These are phyloP conservation scores for Aspergillus ustus DNA, from an alignment of 2,329 filamentous ascomycete genomes.

Conservation along the genomic window DNA sequence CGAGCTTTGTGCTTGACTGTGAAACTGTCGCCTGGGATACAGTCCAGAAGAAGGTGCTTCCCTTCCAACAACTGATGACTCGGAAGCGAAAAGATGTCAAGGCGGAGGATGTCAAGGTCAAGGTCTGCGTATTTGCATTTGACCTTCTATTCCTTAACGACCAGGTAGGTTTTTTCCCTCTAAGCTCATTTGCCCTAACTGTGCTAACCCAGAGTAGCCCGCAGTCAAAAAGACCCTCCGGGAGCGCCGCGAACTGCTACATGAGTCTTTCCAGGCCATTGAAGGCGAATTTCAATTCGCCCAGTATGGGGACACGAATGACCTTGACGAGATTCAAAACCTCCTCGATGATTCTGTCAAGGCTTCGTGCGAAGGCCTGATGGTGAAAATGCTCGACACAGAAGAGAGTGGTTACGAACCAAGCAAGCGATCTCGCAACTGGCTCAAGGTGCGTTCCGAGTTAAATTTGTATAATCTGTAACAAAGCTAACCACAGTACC, in stretches of 20 bases:
- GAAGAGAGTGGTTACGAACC: slow-evolving; percentile 93
- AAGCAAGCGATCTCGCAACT: slow-evolving; percentile 93
- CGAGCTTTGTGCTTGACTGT: slow-evolving; percentile 97
- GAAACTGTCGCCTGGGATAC: slow-evolving; percentile 97
- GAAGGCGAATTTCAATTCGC: slow-evolving; percentile 94
- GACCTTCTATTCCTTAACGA: slow-evolving; percentile 94
- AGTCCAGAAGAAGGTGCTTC: slow-evolving; percentile 91
- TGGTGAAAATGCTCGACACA: slow-evolving; percentile 99
- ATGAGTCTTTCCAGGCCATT: slow-evolving; percentile 71
- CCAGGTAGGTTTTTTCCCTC: slow-evolving; percentile 55
- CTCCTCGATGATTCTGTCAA: slow-evolving; percentile 95
- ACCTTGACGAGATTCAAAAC: slow-evolving; percentile 89
- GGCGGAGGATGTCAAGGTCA: slow-evolving; percentile 90
- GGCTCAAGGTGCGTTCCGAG: slow-evolving; percentile 77
- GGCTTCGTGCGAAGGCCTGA: slow-evolving; percentile 92
- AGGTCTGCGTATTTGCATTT: slow-evolving; percentile 96
- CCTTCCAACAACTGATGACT: slow-evolving; percentile 98
- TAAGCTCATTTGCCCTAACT: neutral
- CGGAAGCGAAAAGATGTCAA: slow-evolving; percentile 97
- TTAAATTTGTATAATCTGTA: neutral
- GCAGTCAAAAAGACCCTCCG: slow-evolving; percentile 86
- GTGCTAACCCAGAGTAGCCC: slow-evolving; percentile 49
- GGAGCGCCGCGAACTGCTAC: slow-evolving; percentile 77
- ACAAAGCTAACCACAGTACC: neutral
- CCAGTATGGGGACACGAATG: slow-evolving; percentile 81